Base-by-base conservation (phyloP, 108 stramenopile species). In the Cyclotella atomus region DNA sequence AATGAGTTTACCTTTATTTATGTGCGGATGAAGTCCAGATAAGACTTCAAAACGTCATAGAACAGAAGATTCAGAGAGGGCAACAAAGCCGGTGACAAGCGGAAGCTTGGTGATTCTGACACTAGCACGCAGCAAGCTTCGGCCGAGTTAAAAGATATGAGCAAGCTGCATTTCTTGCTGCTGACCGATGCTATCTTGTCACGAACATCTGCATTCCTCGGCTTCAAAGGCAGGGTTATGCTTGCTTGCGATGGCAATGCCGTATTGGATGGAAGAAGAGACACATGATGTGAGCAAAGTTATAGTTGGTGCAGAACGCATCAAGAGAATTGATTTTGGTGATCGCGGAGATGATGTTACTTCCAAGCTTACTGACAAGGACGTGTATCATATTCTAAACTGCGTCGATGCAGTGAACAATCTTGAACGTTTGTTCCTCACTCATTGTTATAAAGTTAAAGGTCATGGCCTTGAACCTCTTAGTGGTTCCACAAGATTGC, bases 391-490 rank as follows among this genome's bases (percentile, higher is more conserved):
- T 7, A 28, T 67, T 20, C 52, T 74, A 19, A 17, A 29, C 1
- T 44, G 16, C 43, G 29, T 59, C 17, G 59, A 61, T 67, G 73
- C 73, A 6, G 47, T 23, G 4, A 35, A 57, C 54, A 47, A 23
- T 16, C 20, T 61, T 10, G 56, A 14, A 35, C 53, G 10, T 35
- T 21, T 74, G 45, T 54, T 25, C 12, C 27, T 74, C 23, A 34
- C 73, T n/a, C 1, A 50, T 15, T 67, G 50, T 16, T 20, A 16
- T 20, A 28, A 61, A 19, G 43, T 74, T 27, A 55, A 16, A 23
- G 73, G 73, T 20, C 24, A 30, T 29, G 65, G 73, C 12, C 52
- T 74, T 10, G 65, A 67, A 34, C 73, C 73, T 5, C 73, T 74
- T 28, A 20, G 65, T 57, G 73, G 73, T 38, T 74, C 73, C 2